These are phyloP conservation scores for Papiliotrema fonsecae DNA, from an alignment of 1,284 basidiomycete genomes.

Conservation along the genomic window DNA sequence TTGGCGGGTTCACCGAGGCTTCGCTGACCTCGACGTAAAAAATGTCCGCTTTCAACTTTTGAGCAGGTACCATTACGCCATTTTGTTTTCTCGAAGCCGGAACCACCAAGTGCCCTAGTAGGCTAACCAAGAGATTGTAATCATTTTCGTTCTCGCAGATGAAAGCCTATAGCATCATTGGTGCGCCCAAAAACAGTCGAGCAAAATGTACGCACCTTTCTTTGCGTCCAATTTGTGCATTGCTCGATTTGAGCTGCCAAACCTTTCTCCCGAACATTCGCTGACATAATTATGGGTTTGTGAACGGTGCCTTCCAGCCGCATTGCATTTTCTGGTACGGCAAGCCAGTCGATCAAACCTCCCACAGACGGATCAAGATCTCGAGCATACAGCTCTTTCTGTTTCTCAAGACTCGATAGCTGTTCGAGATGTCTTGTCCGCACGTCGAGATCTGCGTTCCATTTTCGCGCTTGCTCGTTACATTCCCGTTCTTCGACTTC, in stretches of 20 bases:
- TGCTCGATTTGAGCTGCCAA: conserved; percentile 72
- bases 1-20: conserved; percentile 18
- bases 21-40: conserved; percentile 32
- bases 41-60: conserved; percentile 21
- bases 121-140: no score
- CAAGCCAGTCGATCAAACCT: conserved; percentile 69
- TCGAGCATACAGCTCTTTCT: conserved; percentile 44
- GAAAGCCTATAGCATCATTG: conserved; percentile 62
- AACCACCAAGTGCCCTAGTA: no score
- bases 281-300: conserved; percentile 72
- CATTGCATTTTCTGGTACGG: conserved; percentile 60
- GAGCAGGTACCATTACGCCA: no score
- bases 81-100: no score
- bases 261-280: conserved; percentile 62
- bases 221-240: conserved; percentile 57
- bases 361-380: conserved; percentile 57
- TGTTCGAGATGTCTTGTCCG: conserved; percentile 52
- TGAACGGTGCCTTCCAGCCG: conserved; percentile 75
- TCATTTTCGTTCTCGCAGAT: conserved; percentile 82
- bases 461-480: neutral
- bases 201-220: conserved; percentile 56
- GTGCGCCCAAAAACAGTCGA: neutral
- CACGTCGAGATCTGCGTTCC: neutral
- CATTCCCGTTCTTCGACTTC: no score
- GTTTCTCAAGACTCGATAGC: conserved; percentile 59